Conservation (phyloP, 2,329 filamentous ascomycete species). For the Talaromyces atroroseus region DNA sequence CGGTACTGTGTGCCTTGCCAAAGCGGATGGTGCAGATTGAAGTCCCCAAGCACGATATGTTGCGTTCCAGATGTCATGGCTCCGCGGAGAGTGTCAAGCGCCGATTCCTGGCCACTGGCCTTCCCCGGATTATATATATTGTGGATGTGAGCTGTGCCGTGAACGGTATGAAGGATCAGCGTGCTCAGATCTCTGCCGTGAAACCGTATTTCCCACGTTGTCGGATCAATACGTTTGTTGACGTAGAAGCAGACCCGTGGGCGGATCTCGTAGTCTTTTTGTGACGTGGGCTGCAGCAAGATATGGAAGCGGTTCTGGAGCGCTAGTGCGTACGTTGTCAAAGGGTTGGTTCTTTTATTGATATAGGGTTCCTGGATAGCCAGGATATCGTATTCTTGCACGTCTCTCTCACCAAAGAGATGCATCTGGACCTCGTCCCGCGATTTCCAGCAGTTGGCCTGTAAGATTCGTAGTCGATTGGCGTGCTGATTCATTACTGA, state of each 20-base stretch:
- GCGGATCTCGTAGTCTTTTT: not conserved
- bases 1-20: slow-evolving; percentile 1
- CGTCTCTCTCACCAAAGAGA: slow-evolving; percentile 9
- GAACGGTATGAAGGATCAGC: not conserved
- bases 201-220: slow-evolving; percentile 1
- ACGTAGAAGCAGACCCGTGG: slow-evolving; percentile 23
- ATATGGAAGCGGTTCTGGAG: slow-evolving; percentile 6
- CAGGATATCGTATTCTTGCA: slow-evolving; percentile 9
- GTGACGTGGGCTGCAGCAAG: not conserved
- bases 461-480: not conserved
- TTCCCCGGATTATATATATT: not conserved
- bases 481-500: not conserved
- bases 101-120: not conserved
- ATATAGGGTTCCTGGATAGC: slow-evolving; percentile 11
- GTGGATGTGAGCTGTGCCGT: not conserved
- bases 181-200: not conserved
- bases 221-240: slow-evolving; percentile 20
- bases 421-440: slow-evolving; percentile 7
- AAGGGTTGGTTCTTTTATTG: not conserved
- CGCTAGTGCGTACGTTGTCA: slow-evolving; percentile 8
- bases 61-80: too few species aligned
- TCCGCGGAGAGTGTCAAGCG: slow-evolving; percentile 14
- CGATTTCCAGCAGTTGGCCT: slow-evolving; percentile 1
- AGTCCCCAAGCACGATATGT: too few species aligned
- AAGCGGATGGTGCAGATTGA: slow-evolving; percentile 12